Evolutionary conservation across 371 early-diverging fungal genomes (phyloP).

Genomic region (Blakeslea trispora): DNA sequence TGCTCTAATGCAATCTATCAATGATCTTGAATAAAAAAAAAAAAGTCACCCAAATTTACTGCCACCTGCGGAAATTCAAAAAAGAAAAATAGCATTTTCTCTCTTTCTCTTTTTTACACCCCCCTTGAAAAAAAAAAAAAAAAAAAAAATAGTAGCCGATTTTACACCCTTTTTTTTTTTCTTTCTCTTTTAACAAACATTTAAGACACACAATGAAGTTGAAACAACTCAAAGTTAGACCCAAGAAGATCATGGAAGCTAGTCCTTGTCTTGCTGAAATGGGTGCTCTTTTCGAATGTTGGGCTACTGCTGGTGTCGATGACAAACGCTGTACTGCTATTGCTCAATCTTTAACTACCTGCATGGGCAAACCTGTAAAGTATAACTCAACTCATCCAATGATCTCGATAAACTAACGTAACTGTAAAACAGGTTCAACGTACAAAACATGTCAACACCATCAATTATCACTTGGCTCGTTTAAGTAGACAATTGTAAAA

Average conservation of each 20-base stretch:
- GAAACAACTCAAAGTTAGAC: slow-evolving; percentile 67
- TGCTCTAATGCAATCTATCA: too few species aligned
- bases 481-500: slow-evolving; percentile 68
- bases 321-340: slow-evolving; percentile 58
- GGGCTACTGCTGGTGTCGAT: slow-evolving; percentile 63
- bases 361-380: slow-evolving; percentile 67
- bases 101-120: not conserved
- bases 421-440: slow-evolving; percentile 45
- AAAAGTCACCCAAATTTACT: too few species aligned
- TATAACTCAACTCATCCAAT: too few species aligned
- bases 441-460: slow-evolving; percentile 56
- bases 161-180: slow-evolving; percentile 14
- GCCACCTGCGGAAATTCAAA: too few species aligned
- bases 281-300: slow-evolving; percentile 70
- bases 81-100: too few species aligned
- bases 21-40: too few species aligned
- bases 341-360: slow-evolving; percentile 59
- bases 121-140: not conserved
- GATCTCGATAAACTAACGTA: too few species aligned
- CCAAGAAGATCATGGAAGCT: slow-evolving; percentile 63
- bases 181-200: slow-evolving; percentile 20
- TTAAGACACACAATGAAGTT: too few species aligned
- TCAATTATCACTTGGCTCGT: slow-evolving; percentile 70
- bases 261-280: slow-evolving; percentile 68
- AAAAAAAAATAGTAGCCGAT: too few species aligned